phyloP scores from a whole-genome alignment of 2,329 filamentous ascomycete species.

The Sphaceloma murrayae region DNA sequence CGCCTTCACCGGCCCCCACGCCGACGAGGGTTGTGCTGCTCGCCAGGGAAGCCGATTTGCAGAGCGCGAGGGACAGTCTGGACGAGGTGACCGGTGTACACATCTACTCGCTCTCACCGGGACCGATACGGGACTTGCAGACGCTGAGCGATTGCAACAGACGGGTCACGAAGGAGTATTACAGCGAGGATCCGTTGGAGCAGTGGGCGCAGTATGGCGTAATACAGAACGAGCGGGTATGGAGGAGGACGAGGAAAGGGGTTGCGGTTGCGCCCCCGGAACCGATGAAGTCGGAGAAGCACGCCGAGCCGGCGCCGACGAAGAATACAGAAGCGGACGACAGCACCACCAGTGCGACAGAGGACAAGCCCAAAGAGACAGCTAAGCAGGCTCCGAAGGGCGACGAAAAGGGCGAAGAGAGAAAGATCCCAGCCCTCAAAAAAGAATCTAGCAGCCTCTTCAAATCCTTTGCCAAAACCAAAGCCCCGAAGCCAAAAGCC shows the following conservation, averaged over 20 bases:
- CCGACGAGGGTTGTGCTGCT: slow-evolving; percentile 48
- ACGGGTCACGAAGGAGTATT: slow-evolving; percentile 49
- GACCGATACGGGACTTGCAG: slow-evolving; percentile 57
- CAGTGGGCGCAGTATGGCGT: slow-evolving; percentile 57
- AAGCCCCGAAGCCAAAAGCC: slow-evolving; percentile 31
- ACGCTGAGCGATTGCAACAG: slow-evolving; percentile 60
- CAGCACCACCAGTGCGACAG: slow-evolving; percentile 21
- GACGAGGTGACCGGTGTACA: slow-evolving; percentile 69
- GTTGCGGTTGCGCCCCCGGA: slow-evolving; percentile 32
- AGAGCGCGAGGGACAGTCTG: slow-evolving; percentile 58
- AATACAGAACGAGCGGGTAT: slow-evolving; percentile 52
- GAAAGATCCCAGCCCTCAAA: slow-evolving; percentile 41
- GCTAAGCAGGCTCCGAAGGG: slow-evolving; percentile 20
- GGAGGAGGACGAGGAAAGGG: slow-evolving; percentile 39
- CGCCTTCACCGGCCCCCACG: neutral
- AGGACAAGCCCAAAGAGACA: slow-evolving; percentile 22
- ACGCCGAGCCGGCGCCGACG: no score
- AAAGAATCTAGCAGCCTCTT: slow-evolving; percentile 59
- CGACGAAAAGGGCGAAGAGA: slow-evolving; percentile 30
- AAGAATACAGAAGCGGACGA: no score
- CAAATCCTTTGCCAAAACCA: slow-evolving; percentile 65
- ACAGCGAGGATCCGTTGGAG: slow-evolving; percentile 50
- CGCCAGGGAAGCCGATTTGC: slow-evolving; percentile 61
- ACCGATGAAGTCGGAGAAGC: no score
- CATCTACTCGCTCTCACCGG: slow-evolving; percentile 72